Conservation (phyloP, 2,329 filamentous ascomycete species). For the Didymellaceae sp. region DNA sequence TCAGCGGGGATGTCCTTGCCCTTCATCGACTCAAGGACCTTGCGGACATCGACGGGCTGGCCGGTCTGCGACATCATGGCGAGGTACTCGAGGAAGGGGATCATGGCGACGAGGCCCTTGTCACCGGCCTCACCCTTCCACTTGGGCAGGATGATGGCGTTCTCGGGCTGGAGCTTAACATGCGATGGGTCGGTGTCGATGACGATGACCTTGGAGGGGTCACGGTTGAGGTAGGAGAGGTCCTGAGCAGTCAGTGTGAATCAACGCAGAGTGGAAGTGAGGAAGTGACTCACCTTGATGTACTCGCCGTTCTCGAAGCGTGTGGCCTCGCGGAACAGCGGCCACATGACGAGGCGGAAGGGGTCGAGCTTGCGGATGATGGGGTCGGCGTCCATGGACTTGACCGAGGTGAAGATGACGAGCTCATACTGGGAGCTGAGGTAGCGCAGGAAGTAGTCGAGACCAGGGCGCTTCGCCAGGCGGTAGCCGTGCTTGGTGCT, state of each 20-base stretch:
- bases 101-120: conserved; percentile 83
- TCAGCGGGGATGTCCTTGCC: conserved; percentile 88
- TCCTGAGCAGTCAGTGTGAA: conserved; percentile 64
- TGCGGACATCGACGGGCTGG: conserved; percentile 78
- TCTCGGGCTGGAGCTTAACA: conserved; percentile 91
- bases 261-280: not conserved
- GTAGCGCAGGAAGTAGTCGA: conserved; percentile 97
- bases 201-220: conserved; percentile 92
- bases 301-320: conserved; percentile 96
- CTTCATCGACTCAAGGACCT: conserved; percentile 85
- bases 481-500: conserved; percentile 92
- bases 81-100: conserved; percentile 97
- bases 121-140: conserved; percentile 87
- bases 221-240: conserved; percentile 95
- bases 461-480: conserved; percentile 89
- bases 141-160: conserved; percentile 87
- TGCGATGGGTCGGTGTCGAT: conserved; percentile 86
- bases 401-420: conserved; percentile 91
- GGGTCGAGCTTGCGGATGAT: conserved; percentile 93
- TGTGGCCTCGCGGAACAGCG: conserved; percentile 93
- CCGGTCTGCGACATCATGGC: conserved; percentile 76
- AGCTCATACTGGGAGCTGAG: conserved; percentile 98
- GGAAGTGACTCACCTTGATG: conserved; percentile 74
- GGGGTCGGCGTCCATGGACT: conserved; percentile 82
- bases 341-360: conserved; percentile 94